Percentiles rank a stretch among this genome's conserved stretches.
phyloP scores from a whole-genome alignment of 2,329 filamentous ascomycete genomes.

The Diaporthe vexans region DNA sequence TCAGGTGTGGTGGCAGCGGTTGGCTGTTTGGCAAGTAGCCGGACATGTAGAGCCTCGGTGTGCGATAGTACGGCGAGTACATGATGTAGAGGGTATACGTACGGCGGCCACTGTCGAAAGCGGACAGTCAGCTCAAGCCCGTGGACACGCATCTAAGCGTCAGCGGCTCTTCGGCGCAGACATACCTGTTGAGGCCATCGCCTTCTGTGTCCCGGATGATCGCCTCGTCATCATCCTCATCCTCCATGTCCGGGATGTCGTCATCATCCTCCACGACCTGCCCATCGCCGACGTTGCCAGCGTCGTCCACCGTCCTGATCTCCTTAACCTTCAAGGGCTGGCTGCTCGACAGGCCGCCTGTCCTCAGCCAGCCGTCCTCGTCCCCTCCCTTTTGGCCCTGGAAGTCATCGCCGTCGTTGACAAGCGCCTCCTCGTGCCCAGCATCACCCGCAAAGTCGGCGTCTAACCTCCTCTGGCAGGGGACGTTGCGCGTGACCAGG shows the following conservation, averaged over 20 bases:
- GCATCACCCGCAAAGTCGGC: conserved; percentile 93
- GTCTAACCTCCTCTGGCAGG: conserved; percentile 90
- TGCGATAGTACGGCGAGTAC: conserved; percentile 97
- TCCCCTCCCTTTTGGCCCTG: conserved; percentile 65
- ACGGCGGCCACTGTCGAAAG: conserved; percentile 75
- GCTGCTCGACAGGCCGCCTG: conserved; percentile 82
- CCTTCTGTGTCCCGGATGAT: conserved; percentile 84
- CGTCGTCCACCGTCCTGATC: conserved; percentile 90
- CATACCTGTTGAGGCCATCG: conserved; percentile 62
- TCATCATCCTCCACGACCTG: conserved; percentile 79
- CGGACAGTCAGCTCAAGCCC: conserved; percentile 41
- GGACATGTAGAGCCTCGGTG: conserved; percentile 93
- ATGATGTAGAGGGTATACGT: conserved; percentile 99
- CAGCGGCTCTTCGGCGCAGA: not conserved
- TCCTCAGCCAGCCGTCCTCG: conserved; percentile 93
- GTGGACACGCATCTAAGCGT: conserved; percentile 26
- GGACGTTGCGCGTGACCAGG: conserved; percentile 92
- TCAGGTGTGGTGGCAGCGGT: conserved; percentile 52
- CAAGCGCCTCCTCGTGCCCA: conserved; percentile 87
- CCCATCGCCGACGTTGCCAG: conserved; percentile 85
- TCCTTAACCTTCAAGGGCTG: conserved; percentile 84
- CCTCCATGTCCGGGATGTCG: conserved; percentile 98
- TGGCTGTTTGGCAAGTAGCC: conserved; percentile 86
- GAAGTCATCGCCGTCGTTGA: conserved; percentile 81
- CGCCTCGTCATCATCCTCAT: conserved; percentile 96